A percentile compares a stretch with the other conserved stretches of the same genome.
These are phyloP conservation scores for Eucalyptus tenuipes DNA, from an alignment of 345 rosid genomes.

Conservation along the genomic window DNA sequence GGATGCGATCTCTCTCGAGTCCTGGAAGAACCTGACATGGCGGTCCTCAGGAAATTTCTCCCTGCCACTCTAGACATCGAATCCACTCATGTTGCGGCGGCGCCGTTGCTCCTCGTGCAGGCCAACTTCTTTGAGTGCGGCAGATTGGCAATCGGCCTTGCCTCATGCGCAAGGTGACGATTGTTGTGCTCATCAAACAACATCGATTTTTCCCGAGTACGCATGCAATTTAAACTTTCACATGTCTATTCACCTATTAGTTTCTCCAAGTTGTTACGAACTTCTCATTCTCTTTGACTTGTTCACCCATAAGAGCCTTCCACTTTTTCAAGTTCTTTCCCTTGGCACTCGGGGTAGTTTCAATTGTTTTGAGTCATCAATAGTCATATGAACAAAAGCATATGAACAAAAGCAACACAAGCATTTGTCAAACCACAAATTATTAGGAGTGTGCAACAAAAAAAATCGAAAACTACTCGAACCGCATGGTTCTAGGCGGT, in stretches of 20 bases:
- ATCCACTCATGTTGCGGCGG: neutral
- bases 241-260: neutral
- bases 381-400: neutral
- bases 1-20: neutral
- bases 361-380: neutral
- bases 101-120: neutral
- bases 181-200: neutral
- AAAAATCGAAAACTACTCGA: accelerated
- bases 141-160: neutral
- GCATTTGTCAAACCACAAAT: neutral
- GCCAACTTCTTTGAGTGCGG: neutral
- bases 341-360: neutral
- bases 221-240: neutral
- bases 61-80: neutral
- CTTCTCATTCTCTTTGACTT: neutral
- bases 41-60: neutral
- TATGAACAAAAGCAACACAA: neutral
- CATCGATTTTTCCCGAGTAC: neutral
- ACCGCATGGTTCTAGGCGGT: accelerated
- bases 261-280: neutral
- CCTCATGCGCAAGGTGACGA: neutral
- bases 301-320: too few species aligned
- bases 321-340: too few species aligned
- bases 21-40: neutral
- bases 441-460: too few species aligned